These are phyloP conservation scores for Copromyces sp. DNA, from an alignment of 495 filamentous ascomycete genomes.

Conservation along the genomic window DNA sequence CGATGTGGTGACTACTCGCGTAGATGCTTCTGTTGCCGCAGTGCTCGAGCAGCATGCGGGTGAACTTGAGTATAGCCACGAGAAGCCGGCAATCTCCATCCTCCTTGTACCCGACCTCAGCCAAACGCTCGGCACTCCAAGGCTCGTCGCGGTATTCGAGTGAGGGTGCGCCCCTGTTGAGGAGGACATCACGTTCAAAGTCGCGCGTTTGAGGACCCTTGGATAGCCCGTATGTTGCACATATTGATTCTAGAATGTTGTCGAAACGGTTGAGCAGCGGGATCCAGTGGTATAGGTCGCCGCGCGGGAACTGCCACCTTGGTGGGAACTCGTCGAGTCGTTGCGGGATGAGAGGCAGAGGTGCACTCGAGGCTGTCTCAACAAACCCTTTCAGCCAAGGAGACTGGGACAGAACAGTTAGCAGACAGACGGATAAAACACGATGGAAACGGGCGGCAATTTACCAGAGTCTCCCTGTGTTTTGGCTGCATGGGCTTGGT, in stretches of 20 bases:
- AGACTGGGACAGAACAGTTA: constrained; percentile 44
- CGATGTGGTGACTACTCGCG: constrained; percentile 75
- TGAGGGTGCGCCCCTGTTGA: constrained; percentile 34
- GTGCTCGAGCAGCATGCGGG: constrained; percentile 75
- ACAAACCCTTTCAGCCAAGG: constrained; percentile 77
- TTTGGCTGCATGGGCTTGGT: constrained; percentile 86
- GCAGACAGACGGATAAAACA: not conserved
- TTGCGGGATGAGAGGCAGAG: constrained; percentile 64
- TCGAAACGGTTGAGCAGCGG: constrained; percentile 91
- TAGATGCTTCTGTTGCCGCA: constrained; percentile 98
- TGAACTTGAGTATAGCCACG: constrained; percentile 73
- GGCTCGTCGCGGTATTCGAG: constrained; percentile 28
- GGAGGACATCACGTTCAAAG: constrained; percentile 55
- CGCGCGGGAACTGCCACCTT: constrained; percentile 91
- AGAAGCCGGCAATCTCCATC: constrained; percentile 75
- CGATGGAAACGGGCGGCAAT: constrained; percentile 20
- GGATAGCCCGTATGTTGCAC: constrained; percentile 68
- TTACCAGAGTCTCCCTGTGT: constrained; percentile 89
- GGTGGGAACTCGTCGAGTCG: constrained; percentile 72
- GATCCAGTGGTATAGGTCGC: constrained; percentile 98
- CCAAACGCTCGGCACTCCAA: constrained; percentile 38
- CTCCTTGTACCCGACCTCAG: constrained; percentile 48
- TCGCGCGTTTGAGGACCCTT: constrained; percentile 70
- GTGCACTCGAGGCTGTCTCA: constrained; percentile 50
- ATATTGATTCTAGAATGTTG: constrained; percentile 69